These are phyloP conservation scores for Flagelloscypha sp. DNA, from an alignment of 768 basidiomycete genomes.

Conservation along the genomic window DNA sequence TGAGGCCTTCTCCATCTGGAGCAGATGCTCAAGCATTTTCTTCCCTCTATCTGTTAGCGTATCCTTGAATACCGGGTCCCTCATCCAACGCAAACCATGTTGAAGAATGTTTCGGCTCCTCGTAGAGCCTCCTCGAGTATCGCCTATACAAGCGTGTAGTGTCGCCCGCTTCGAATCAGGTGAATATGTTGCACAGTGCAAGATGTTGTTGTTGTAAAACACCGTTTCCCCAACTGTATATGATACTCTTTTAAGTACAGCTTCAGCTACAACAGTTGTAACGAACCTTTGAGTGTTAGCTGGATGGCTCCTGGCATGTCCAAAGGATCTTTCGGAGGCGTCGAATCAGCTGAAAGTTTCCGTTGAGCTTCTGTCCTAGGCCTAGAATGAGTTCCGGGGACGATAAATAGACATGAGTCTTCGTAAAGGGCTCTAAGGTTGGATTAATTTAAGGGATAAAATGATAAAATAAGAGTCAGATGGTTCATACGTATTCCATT, in stretches of 20 bases:
- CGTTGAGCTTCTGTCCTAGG: slow-evolving; percentile 55
- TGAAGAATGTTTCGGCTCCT: slow-evolving; percentile 71
- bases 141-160: slow-evolving; percentile 63
- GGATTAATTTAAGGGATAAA: slow-evolving; percentile 1
- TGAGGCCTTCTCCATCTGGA: slow-evolving; percentile 40
- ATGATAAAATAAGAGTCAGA: not conserved
- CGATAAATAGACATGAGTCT: slow-evolving; percentile 63
- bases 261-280: not conserved
- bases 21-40: slow-evolving; percentile 51
- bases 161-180: slow-evolving; percentile 45
- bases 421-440: slow-evolving; percentile 54
- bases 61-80: slow-evolving; percentile 31
- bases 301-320: slow-evolving; percentile 63
- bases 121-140: slow-evolving; percentile 47
- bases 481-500: slow-evolving; percentile 72
- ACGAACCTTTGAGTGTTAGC: slow-evolving; percentile 46
- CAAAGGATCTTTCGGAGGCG: slow-evolving; percentile 47
- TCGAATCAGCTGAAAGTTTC: slow-evolving; percentile 38
- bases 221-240: slow-evolving; percentile 63
- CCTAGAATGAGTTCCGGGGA: slow-evolving; percentile 57
- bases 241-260: not conserved
- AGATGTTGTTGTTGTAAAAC: slow-evolving; percentile 74
- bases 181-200: slow-evolving; percentile 66
- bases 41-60: slow-evolving; percentile 37
- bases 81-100: slow-evolving; percentile 69